Evolutionary conservation across 2,329 filamentous ascomycete species (phyloP).

Genomic region (Ilyonectria robusta): DNA sequence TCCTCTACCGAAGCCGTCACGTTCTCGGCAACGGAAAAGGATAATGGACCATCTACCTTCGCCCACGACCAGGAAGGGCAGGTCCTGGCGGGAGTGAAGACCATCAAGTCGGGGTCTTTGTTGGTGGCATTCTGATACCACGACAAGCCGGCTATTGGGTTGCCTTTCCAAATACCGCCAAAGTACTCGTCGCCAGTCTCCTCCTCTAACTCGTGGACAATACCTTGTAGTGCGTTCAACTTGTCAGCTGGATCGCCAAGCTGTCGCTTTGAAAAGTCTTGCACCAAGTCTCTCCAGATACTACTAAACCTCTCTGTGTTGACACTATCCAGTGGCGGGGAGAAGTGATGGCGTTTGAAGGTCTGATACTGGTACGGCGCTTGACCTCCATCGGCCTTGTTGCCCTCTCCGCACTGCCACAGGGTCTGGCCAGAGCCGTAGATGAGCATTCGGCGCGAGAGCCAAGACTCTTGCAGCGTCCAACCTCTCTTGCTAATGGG

Average conservation of each 20-base stretch:
- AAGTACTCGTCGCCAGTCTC: conserved; percentile 9
- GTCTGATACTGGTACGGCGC: background rate
- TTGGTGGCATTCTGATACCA: conserved; percentile 18
- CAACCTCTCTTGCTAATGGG: conserved; percentile 21
- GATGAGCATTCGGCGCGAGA: conserved; percentile 16
- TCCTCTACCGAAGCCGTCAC: conserved; percentile 3
- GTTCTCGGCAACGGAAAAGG: conserved; percentile 13
- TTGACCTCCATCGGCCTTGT: conserved; percentile 12
- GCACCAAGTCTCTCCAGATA: background rate
- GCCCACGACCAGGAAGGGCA: conserved; percentile 23
- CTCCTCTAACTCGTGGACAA: conserved; percentile 4
- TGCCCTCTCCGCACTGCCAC: conserved; percentile 8
- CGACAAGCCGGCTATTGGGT: conserved; percentile 12
- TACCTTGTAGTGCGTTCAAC: conserved; percentile 16
- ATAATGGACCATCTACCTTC: conserved; percentile 18
- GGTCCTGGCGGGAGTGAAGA: background rate
- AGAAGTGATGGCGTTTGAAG: background rate
- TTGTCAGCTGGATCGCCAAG: conserved; percentile 23
- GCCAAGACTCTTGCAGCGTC: conserved; percentile 19
- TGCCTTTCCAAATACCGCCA: conserved; percentile 11
- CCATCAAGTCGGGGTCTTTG: background rate
- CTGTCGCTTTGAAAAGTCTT: conserved; percentile 9
- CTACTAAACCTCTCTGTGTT: background rate
- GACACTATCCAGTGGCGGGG: background rate
- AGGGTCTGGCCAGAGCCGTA: conserved; percentile 12